Conservation (phyloP, 2,329 filamentous ascomycete species). For the Sporothrix variecibatus region DNA sequence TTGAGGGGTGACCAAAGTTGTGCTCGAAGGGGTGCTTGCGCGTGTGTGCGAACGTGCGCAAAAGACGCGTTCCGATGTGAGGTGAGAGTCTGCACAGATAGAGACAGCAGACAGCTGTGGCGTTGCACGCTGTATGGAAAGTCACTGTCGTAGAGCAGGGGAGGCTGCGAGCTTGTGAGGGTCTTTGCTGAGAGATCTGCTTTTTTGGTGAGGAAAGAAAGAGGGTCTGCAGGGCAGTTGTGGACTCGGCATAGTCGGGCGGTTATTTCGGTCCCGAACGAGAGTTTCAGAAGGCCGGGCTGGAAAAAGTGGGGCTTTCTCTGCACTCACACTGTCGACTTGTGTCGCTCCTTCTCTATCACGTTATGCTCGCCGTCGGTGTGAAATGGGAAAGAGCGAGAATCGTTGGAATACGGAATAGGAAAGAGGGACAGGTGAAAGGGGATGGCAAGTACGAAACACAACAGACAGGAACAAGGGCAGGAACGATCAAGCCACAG, state of each 20-base stretch:
- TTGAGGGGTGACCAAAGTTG: background rate
- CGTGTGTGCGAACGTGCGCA: background rate
- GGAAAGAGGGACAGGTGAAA: background rate
- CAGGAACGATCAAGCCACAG: background rate
- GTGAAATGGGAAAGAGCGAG: background rate
- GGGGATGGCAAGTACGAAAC: background rate
- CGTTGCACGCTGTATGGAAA: background rate
- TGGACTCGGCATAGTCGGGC: conserved; percentile 1
- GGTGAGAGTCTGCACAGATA: background rate
- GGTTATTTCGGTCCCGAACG: conserved; percentile 30
- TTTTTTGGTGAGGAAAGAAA: background rate
- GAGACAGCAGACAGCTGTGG: background rate
- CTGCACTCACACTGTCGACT: background rate
- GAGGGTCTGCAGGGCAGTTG: background rate
- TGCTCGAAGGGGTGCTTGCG: background rate
- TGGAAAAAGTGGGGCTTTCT: background rate
- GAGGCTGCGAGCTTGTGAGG: background rate
- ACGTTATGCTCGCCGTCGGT: background rate
- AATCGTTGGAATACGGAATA: background rate
- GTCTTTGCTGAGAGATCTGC: background rate
- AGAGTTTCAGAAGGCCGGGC: conserved; percentile 14
- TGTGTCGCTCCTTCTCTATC: background rate
- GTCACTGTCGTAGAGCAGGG: background rate
- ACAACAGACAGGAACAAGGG: background rate
- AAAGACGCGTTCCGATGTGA: background rate